Percentiles rank a stretch among this genome's conserved stretches.
phyloP scores from a whole-genome alignment of 2,329 filamentous ascomycete species.

The Thermomyces lanuginosus region DNA sequence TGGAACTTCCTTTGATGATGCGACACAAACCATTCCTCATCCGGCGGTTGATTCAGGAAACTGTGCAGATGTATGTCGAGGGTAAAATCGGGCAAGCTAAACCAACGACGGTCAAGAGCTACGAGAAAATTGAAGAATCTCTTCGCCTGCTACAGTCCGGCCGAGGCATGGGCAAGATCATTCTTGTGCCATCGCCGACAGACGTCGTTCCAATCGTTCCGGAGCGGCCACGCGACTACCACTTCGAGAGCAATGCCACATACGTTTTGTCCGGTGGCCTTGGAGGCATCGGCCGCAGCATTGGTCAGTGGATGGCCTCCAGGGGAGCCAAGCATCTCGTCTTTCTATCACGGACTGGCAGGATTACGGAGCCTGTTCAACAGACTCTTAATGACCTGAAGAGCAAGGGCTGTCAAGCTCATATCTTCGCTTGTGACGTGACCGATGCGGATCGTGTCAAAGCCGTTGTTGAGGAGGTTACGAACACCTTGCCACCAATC shows the following conservation, averaged over 20 bases:
- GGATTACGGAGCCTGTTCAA: constrained; percentile 7
- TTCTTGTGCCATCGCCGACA: constrained; percentile 6
- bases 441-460: constrained; percentile 5
- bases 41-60: constrained; percentile 6
- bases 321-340: constrained; percentile 15
- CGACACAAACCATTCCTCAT: constrained; percentile 6
- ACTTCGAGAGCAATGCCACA: constrained; percentile 6
- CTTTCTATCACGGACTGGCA: constrained; percentile 15
- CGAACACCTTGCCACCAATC: constrained; percentile 12
- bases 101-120: constrained; percentile 7
- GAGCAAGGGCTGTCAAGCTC: constrained; percentile 6
- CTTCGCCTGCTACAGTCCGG: constrained; percentile 11
- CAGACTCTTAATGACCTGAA: constrained; percentile 9
- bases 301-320: constrained; percentile 11
- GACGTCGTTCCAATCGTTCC: constrained; percentile 9
- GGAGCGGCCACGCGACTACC: constrained; percentile 5
- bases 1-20: constrained; percentile 9
- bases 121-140: constrained; percentile 8
- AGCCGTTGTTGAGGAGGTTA: constrained; percentile 7
- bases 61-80: constrained; percentile 7
- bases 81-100: constrained; percentile 8
- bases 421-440: constrained; percentile 13
- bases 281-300: constrained; percentile 12
- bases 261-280: constrained; percentile 12
- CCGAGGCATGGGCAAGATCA: constrained; percentile 10